These are phyloP conservation scores for Eruca vesicaria DNA, from an alignment of 441 rosid species.

Conservation along the genomic window DNA sequence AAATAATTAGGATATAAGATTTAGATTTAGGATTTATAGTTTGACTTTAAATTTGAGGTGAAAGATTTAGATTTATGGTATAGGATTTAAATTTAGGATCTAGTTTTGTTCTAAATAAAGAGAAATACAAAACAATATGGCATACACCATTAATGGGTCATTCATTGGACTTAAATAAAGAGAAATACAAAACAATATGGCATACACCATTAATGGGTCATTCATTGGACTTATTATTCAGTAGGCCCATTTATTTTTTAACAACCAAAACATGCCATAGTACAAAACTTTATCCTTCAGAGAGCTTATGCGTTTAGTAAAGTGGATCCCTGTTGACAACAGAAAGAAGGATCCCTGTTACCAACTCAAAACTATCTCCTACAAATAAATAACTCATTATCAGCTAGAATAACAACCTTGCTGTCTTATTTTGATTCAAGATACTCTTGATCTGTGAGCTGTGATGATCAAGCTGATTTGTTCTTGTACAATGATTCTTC, in stretches of 20 bases:
- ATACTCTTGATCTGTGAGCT: neutral
- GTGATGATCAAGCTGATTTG: neutral
- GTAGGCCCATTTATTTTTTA: neutral
- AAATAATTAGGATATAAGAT: too few species aligned
- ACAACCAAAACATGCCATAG: neutral
- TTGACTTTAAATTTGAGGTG: too few species aligned
- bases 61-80: too few species aligned
- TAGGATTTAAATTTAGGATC: too few species aligned
- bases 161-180: neutral
- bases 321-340: too few species aligned
- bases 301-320: too few species aligned
- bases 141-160: neutral
- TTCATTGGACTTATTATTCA: neutral
- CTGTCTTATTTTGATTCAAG: neutral
- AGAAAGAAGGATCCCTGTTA: neutral
- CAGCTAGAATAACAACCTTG: too few species aligned
- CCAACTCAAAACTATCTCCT: slow-evolving; percentile 63
- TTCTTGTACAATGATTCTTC: slow-evolving; percentile 22
- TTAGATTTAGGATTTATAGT: too few species aligned
- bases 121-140: neutral
- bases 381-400: slow-evolving; percentile 17
- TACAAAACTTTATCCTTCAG: too few species aligned
- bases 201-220: neutral
- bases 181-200: neutral
- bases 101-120: too few species aligned